Percentiles rank a stretch among this genome's conserved stretches.
Conservation (phyloP, 2,329 filamentous ascomycete genomes). For the Clonostachys rosea region DNA sequence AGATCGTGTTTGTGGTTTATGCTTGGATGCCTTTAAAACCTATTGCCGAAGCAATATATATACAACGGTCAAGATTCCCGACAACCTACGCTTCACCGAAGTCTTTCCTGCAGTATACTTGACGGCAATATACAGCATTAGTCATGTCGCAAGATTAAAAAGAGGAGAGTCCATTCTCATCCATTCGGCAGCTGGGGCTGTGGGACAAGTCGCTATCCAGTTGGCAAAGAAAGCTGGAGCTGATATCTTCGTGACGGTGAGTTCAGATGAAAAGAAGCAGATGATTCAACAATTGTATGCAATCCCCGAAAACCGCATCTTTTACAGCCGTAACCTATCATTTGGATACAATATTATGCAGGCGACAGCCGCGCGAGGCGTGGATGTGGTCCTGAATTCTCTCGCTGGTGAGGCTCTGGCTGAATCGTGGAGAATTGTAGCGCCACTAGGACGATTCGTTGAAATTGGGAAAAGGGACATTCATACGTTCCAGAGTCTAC, state of each 20-base stretch:
- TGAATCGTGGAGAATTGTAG: slow-evolving; percentile 22
- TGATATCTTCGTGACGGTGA: slow-evolving; percentile 75
- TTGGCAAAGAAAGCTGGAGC: slow-evolving; percentile 78
- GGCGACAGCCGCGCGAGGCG: slow-evolving; percentile 16
- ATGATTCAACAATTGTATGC: slow-evolving; percentile 13
- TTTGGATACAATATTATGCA: slow-evolving; percentile 13
- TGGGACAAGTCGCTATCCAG: slow-evolving; percentile 80
- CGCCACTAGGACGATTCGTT: slow-evolving; percentile 21
- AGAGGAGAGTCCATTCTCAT: slow-evolving; percentile 70
- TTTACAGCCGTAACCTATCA: slow-evolving; percentile 12
- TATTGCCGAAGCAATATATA: no score
- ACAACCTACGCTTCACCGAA: background rate
- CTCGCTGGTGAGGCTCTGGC: slow-evolving; percentile 15
- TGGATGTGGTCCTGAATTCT: slow-evolving; percentile 24
- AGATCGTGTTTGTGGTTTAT: slow-evolving; percentile 16
- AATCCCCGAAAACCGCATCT: slow-evolving; percentile 12
- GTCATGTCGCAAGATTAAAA: slow-evolving; percentile 16
- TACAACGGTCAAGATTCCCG: background rate
- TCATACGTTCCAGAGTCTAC: slow-evolving; percentile 13
- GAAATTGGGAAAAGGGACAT: slow-evolving; percentile 18
- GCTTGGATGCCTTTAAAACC: slow-evolving; percentile 14
- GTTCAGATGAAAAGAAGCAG: slow-evolving; percentile 65
- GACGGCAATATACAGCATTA: slow-evolving; percentile 22
- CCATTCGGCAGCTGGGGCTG: slow-evolving; percentile 73
- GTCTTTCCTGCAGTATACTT: slow-evolving; percentile 15